Base-by-base conservation (phyloP, 495 filamentous ascomycete species). In the Aspergillus hancockii region DNA sequence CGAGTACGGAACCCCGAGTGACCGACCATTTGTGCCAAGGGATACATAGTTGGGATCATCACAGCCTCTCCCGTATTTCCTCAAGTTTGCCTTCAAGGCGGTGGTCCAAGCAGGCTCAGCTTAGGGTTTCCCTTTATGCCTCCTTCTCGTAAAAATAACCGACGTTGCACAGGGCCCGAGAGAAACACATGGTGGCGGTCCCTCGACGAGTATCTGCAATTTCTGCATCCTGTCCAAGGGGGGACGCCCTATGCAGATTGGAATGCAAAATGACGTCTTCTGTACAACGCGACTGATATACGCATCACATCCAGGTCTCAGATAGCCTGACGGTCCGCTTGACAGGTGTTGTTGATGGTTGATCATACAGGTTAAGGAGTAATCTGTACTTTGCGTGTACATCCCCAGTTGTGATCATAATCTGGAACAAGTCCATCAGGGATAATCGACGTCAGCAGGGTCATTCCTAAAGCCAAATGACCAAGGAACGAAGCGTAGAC, bases 91-190 rank as follows among this genome's bases (percentile, higher is more conserved):
- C n/a, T n/a, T n/a, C n/a, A n/a, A n/a, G n/a, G n/a, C n/a, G n/a
- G n/a, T n/a, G n/a, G n/a, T n/a, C n/a, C n/a, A n/a, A n/a, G n/a
- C n/a, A n/a, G 31, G 21, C 50, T 53, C 50, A 31, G 30, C 13
- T 30, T 30, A 38, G 50, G 30, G 13, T 53, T 38, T 53, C 30
- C 50, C 50, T 19, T 47, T 53, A 40, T 52, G 14, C 51, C n/a
- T 38, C 51, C 19, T 53, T 53, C 38, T 36, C 51, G 51, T 58
- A 38, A 43, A 18, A 40, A 25, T 45, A 52, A 51, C 21, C 46
- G 49, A 58, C 43, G 55, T 58, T 30, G 55, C 46, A 58, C 55
- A 58, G n/a, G 23, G 25, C 36, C 28, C 49, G 56, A 41, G 56
- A 58, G 21, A 58, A 45, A 58, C 47, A 58, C 49, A 58, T 52